Conservation (phyloP, 2,329 filamentous ascomycete species). For the Remersonia thermophila region DNA sequence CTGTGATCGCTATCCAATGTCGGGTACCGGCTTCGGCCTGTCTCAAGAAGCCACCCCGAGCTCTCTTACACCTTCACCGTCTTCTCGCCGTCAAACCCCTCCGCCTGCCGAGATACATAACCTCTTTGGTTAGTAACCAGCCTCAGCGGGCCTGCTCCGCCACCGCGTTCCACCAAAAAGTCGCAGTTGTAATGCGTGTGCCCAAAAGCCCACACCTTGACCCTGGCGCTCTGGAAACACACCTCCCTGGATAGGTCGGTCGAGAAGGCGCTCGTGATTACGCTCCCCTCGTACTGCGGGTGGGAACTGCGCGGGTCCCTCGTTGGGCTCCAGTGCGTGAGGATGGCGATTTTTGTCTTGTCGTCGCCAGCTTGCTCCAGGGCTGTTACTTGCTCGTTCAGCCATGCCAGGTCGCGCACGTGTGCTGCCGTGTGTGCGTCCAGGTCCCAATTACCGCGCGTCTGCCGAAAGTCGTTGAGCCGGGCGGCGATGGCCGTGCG, state of each 20-base stretch:
- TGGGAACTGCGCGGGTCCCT: slow-evolving; percentile 11
- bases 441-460: slow-evolving; percentile 16
- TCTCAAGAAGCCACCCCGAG: too few species aligned
- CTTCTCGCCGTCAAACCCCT: slow-evolving; percentile 4
- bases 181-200: slow-evolving; percentile 36
- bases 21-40: too few species aligned
- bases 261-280: slow-evolving; percentile 22
- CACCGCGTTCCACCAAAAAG: slow-evolving; percentile 16
- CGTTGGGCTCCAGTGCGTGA: slow-evolving; percentile 18
- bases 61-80: slow-evolving; percentile 4
- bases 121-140: slow-evolving; percentile 14
- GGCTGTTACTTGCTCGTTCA: slow-evolving; percentile 15
- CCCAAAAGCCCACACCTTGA: slow-evolving; percentile 34
- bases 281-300: slow-evolving; percentile 10
- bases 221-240: slow-evolving; percentile 23
- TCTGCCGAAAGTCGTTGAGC: slow-evolving; percentile 32
- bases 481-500: slow-evolving; percentile 22
- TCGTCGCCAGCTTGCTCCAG: slow-evolving; percentile 3
- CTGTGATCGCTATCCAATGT: too few species aligned
- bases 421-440: slow-evolving; percentile 16
- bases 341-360: slow-evolving; percentile 8
- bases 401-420: slow-evolving; percentile 16
- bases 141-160: slow-evolving; percentile 4
- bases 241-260: slow-evolving; percentile 25
- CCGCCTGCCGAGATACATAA: slow-evolving; percentile 7